Conservation (phyloP, 768 basidiomycete genomes). For the Sutorius australiensis region DNA sequence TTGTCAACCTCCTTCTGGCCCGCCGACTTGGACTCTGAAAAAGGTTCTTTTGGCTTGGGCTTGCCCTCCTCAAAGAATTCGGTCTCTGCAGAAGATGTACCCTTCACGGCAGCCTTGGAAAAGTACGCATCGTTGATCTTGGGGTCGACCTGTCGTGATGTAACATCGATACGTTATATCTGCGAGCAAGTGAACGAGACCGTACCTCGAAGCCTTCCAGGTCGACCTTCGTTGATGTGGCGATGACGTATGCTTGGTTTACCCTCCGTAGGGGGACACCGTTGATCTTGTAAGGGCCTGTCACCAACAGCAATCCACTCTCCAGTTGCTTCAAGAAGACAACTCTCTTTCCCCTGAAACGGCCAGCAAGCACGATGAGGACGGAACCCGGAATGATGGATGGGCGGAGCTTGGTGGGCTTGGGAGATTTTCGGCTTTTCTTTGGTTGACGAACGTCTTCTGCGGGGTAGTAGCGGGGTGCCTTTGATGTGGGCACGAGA, state of each 20-base stretch:
- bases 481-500: conserved; percentile 79
- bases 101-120: conserved; percentile 69
- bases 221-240: conserved; percentile 93
- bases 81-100: conserved; percentile 79
- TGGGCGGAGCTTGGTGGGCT: conserved; percentile 73
- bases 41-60: conserved; percentile 82
- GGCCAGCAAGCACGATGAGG: conserved; percentile 94
- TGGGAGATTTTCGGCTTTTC: conserved; percentile 84
- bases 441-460: conserved; percentile 91
- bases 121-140: conserved; percentile 96
- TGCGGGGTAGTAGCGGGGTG: conserved; percentile 89
- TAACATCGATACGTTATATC: neutral
- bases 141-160: conserved; percentile 60
- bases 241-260: conserved; percentile 98
- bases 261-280: conserved; percentile 97
- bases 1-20: conserved; percentile 90
- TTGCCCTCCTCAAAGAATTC: conserved; percentile 97
- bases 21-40: conserved; percentile 81
- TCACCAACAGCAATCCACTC: conserved; percentile 90
- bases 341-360: conserved; percentile 97
- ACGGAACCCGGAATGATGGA: conserved; percentile 93
- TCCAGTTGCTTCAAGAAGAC: conserved; percentile 96
- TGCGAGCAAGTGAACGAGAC: neutral
- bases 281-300: conserved; percentile 97
- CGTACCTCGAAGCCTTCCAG: conserved; percentile 69